Evolutionary conservation across 176 grass and related monocot species (phyloP).

Genomic region (Triticum monococcum): DNA sequence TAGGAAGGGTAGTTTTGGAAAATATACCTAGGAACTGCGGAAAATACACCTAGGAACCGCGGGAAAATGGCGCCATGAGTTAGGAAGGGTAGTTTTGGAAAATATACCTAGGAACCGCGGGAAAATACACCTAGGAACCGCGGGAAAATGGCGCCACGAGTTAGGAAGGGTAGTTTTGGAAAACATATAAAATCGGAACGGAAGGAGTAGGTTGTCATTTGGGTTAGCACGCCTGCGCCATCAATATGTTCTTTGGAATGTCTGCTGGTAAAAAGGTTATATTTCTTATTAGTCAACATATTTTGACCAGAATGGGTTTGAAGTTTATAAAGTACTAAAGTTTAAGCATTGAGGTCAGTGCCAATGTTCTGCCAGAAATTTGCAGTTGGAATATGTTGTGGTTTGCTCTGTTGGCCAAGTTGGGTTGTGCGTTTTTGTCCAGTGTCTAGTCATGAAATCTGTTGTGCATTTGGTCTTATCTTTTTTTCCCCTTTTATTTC

Average conservation of each 20-base stretch:
- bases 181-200: background rate
- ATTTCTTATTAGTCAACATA: background rate
- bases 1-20: no score
- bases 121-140: no score
- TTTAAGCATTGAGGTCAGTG: background rate
- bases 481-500: background rate
- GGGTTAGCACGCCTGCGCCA: background rate
- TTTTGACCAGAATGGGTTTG: background rate
- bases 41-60: no score
- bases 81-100: no score
- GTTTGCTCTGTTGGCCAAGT: conserved; percentile 10
- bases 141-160: no score
- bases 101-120: no score
- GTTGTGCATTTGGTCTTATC: background rate
- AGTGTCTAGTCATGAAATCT: background rate
- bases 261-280: background rate
- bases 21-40: no score
- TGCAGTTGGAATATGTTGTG: background rate
- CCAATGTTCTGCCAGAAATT: background rate
- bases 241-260: background rate
- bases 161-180: no score
- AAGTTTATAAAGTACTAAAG: no score
- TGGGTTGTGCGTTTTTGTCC: background rate
- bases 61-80: no score
- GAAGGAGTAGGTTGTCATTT: background rate